Conservation (phyloP, 2,329 filamentous ascomycete species). For the Colletotrichum sp. region DNA sequence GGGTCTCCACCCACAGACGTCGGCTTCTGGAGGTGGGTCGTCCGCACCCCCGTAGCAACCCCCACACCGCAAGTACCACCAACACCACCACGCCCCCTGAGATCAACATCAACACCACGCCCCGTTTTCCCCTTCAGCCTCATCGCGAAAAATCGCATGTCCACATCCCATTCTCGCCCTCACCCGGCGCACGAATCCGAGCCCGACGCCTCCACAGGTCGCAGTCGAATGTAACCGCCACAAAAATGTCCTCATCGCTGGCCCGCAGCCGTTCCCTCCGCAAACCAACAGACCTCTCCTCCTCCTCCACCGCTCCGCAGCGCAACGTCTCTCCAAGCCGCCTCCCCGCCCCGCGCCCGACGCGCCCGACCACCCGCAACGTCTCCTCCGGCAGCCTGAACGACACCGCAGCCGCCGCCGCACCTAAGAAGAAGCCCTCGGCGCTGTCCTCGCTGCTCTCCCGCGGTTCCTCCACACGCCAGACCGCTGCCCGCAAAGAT, state of each 20-base stretch:
- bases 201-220: background rate
- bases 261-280: slow-evolving; percentile 55
- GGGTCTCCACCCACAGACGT: background rate
- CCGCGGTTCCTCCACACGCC: slow-evolving; percentile 1
- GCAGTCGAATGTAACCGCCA: background rate
- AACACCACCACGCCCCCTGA: background rate
- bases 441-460: background rate
- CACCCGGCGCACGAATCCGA: background rate
- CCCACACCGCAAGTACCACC: slow-evolving; percentile 3
- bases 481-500: background rate
- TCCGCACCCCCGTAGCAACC: slow-evolving; percentile 1
- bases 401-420: slow-evolving; percentile 12
- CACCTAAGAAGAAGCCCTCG: slow-evolving; percentile 12
- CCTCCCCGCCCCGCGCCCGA: slow-evolving; percentile 10
- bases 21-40: background rate
- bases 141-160: background rate
- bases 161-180: background rate
- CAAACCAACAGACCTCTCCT: slow-evolving; percentile 35
- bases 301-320: background rate
- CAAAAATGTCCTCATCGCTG: slow-evolving; percentile 46
- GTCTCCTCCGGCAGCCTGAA: slow-evolving; percentile 2
- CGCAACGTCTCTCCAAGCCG: slow-evolving; percentile 15
- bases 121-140: background rate
- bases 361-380: slow-evolving; percentile 10
- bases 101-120: slow-evolving; percentile 13